Base-by-base conservation (phyloP, 2,329 filamentous ascomycete genomes). In the Xylaria sp. region DNA sequence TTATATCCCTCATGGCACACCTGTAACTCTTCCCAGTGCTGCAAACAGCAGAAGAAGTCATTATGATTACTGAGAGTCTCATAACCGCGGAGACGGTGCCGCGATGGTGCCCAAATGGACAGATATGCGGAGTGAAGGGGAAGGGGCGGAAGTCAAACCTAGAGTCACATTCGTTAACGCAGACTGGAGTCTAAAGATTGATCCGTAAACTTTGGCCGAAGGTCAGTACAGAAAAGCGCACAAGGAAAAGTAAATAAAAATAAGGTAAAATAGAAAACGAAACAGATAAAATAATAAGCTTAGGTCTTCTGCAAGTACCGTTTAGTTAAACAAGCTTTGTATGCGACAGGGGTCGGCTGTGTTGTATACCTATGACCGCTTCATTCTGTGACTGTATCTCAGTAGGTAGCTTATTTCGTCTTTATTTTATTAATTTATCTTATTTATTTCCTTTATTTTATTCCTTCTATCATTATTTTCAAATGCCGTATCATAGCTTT, bases 291-390 rank as follows among this genome's bases (percentile, higher is more conserved):
- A 49, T 48, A 25, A 25, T 28, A 28, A 49, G 2, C 2, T 10
- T 9, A 36, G 39, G 33, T 13, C 3, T 56, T 23, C 52, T 56
- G 52, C 52, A 56, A 4, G 31, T 36, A 39, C 31, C 52, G 52
- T 56, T 39, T 56, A 56, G 52, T 36, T n/a, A 56, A 39, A 39
- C 52, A 36, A 56, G 31, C 52, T 39, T 56, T 39, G 52, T 36
- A 10, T 55, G 18, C 6, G 8, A 46, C 39, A 31, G 39, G 39
- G 1, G 28, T 58, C 28, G 36, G 13, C 15, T 31, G 18, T 15
- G 39, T 43, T 18, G 51, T 54, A 23, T 56, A 18, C 23, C 10
- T 23, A 31, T 31, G 18, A 31, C 31, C 52, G 31, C 31, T 39
- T 39, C 31, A 20, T 20, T 39, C 31, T 23, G 52, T 20, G n/a